phyloP scores from a whole-genome alignment of 805 yeast species.

The Kuraishia piskuri region DNA sequence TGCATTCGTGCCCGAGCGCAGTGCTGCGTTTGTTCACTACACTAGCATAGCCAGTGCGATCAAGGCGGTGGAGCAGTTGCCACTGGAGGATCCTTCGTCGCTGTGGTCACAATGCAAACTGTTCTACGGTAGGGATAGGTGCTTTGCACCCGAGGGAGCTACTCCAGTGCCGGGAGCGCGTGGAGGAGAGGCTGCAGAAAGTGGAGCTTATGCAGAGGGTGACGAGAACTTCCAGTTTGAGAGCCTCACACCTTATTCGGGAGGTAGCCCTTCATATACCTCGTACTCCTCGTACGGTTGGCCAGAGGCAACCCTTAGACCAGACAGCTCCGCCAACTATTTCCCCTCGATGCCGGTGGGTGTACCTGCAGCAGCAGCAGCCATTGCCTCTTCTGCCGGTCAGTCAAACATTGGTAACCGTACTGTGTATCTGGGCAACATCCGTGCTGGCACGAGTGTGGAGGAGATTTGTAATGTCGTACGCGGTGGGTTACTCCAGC shows the following conservation, averaged over 20 bases:
- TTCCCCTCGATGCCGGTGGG: neutral
- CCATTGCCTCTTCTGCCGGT: constrained; percentile 2
- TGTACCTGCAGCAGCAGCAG: constrained; percentile 1
- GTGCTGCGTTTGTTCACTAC: constrained; percentile 27
- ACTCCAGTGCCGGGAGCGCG: neutral
- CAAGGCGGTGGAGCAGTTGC: constrained; percentile 30
- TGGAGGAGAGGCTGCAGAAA: neutral
- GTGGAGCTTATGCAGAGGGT: neutral
- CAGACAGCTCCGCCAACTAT: neutral
- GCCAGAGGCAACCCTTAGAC: constrained; percentile 9
- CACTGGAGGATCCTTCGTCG: constrained; percentile 13
- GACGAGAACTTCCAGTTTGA: neutral
- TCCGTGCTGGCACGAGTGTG: constrained; percentile 53
- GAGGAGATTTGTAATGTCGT: constrained; percentile 73
- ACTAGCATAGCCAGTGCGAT: constrained; percentile 38
- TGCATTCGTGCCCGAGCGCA: constrained; percentile 14
- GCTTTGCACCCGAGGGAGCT: constrained; percentile 4
- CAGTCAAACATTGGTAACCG: constrained; percentile 38
- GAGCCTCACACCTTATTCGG: neutral
- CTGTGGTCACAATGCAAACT: constrained; percentile 15
- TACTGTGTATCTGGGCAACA: constrained; percentile 60
- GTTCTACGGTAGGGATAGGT: constrained; percentile 21
- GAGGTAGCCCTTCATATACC: neutral
- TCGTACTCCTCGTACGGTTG: neutral
- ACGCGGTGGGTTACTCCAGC: constrained; percentile 69